Base-by-base conservation (phyloP, 768 basidiomycete genomes). In the Lentinus brumalis region DNA sequence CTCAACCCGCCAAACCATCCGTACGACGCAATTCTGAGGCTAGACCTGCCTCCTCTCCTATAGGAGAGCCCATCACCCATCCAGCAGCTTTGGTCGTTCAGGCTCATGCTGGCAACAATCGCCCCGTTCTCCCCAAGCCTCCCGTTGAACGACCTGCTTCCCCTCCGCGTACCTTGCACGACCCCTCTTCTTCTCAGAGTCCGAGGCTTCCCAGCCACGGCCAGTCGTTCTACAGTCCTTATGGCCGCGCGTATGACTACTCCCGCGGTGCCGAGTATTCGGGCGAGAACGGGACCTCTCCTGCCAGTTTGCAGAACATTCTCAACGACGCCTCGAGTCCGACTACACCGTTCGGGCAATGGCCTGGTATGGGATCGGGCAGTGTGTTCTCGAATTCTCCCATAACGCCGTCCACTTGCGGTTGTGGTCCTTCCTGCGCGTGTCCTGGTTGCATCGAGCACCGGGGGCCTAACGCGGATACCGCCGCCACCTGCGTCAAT, bases 61-160 rank as follows among this genome's bases (percentile, higher is more conserved):
- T 51, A 12, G 39, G 12, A 5, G 53, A 59, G 0, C 41, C 57
- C 29, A 35, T 67, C 45, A 18, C 62, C 1, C 65, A 64, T 26
- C 69, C 70, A 31, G 69, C 67, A 16, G 69, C 59, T 8, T 61
- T 70, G 15, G 69, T 71, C 47, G 59, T 56, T 10, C 60, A 50
- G 31, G 71, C 69, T 9, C 66, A 68, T 31, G 18, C 56, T 16
- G 66, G 69, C 16, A 59, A 62, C 35, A 63, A 70, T 21, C 85
- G 89, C 7, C 87, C 88, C 2, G 86, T 91, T 18, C 83, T 89
- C 39, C 90, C 90, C 5, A 85, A 86, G 10, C 86, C 86, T 3
- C 55, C 66, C 9, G 42, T 29, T 8, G 52, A 57, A 6, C 61
- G 55, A 10, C 53, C 46, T 1, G 30, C 44, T 29, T 53, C 56